These are phyloP conservation scores for Botrytis tulipae DNA, from an alignment of 2,329 filamentous ascomycete species.

Conservation along the genomic window DNA sequence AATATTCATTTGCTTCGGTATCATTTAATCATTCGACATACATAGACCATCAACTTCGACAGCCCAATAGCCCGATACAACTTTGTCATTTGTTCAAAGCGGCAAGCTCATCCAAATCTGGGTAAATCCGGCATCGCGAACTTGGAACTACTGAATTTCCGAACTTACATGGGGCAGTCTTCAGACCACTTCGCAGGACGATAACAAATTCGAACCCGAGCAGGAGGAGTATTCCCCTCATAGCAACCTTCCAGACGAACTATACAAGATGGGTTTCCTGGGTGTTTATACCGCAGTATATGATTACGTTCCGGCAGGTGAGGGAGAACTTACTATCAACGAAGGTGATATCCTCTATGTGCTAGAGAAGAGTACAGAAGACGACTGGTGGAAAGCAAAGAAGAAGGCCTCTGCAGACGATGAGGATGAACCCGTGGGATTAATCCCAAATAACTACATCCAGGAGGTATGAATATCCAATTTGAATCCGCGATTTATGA, in stretches of 20 bases:
- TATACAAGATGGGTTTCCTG: constrained; percentile 74
- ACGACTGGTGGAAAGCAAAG: constrained; percentile 75
- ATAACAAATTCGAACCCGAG: constrained; percentile 28
- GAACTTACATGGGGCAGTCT: constrained; percentile 34
- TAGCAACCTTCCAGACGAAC: constrained; percentile 18
- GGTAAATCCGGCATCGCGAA: constrained; percentile 23
- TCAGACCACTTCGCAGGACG: constrained; percentile 30
- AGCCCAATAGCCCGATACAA: constrained; percentile 24
- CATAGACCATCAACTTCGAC: background rate
- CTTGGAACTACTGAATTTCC: constrained; percentile 22
- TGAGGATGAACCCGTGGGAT: constrained; percentile 40
- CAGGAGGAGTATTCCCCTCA: constrained; percentile 24
- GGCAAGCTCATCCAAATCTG: constrained; percentile 13
- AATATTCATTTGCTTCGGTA: constrained; percentile 14
- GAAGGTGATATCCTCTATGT: constrained; percentile 90
- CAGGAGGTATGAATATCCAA: constrained; percentile 68
- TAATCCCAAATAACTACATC: constrained; percentile 89
- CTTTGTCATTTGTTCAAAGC: constrained; percentile 4
- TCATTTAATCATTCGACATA: constrained; percentile 9
- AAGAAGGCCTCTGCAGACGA: constrained; percentile 44
- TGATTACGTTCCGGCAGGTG: constrained; percentile 85
- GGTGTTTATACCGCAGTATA: constrained; percentile 89
- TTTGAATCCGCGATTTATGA: background rate
- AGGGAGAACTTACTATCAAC: constrained; percentile 78
- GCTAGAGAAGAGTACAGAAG: constrained; percentile 64